Evolutionary conservation across 2,329 filamentous ascomycete genomes (phyloP), one percentile per base, ranked within the genome.

Genomic region (Fusarium secorum): DNA sequence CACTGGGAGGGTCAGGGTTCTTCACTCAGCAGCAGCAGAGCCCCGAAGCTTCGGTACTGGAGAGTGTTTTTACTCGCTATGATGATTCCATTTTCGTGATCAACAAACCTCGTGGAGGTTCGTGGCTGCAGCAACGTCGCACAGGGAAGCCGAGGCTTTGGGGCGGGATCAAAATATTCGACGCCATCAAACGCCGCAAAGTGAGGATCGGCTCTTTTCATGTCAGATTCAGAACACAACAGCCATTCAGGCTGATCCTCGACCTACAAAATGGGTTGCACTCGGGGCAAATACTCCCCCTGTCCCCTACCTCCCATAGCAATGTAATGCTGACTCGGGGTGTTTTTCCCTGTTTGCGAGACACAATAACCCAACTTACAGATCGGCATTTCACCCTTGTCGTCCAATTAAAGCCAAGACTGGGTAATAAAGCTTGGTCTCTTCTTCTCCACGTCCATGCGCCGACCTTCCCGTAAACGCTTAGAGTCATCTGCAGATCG

Each of bases 381-480:
- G 70, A 72, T 72, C 66, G 69, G 52, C 69, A 72, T 38, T 53
- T 49, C 6, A 9, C 46, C 55, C 46, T 17, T 30, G 55, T 45
- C 35, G 32, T 61, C 69, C 69, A 72, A 72, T 72, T 56, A 64
- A 46, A 63, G 52, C 54, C 41, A 48, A 54, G 41, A 24, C 49
- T 61, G 56, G 55, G 55, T 51, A 56, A 36, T 39, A 63, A 60
- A 44, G 53, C 66, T 61, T 71, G n/a, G 49, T 56, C 51, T 42
- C 20, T 8, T 18, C 13, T 39, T 71, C 68, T 53, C 68, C 58
- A 68, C 51, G 54, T 44, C 51, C 26, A 57, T 41, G 39, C 33
- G 49, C 46, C 10, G 44, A 70, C 69, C 69, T 72, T 72, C 69
- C 69, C 55, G 42, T 55, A 70, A 66, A 59, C 45, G 69, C 65